Base-by-base conservation (phyloP, 352 stramenopile species). In the Phytopythium helicoides region DNA sequence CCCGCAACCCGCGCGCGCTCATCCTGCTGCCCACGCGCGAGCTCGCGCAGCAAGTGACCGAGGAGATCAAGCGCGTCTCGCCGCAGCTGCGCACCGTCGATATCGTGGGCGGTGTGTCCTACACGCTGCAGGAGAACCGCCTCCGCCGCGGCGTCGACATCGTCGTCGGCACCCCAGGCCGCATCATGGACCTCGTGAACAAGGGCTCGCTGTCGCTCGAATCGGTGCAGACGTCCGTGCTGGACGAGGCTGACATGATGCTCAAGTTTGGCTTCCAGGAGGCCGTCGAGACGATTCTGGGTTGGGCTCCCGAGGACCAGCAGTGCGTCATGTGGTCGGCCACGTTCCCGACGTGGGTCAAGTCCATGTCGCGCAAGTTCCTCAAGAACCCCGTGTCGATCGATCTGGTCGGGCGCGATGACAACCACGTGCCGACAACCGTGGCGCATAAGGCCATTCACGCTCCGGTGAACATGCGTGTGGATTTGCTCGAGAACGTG, bases 181-280 rank as follows among this genome's bases (percentile, higher is more conserved):
- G 97, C 47, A 88, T 99, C 44, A 97, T 98, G 68, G 96, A 99
- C 73, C 76, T 98, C 61, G 77, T 99, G 23, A 64, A 98, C 54
- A 96, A 97, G 60, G 91, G 90, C 33, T 91, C 84, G 36, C 73
- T 99, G 2, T 76, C 91, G 56, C 78, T 99, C 6, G 87, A 86
- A n/a, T 52, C 80, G 8, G 77, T 98, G 10, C 74, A 94, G 44
- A 89, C 95, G 45, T 74, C 96, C 6, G 91, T 99, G 26, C 78
- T 99, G 23, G 96, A 99, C 54, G 96, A 99, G 70, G 96, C 96
- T 25, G 96, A 99, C 68, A 97, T 98, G 87, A 99, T 99, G 96
- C 83, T 99, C 45, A 98, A 98, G 76, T 98, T 99, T 78, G 96
- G 96, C 33, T 99, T 99, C 71, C 92, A 98, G 47, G 96, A 99